Evolutionary conservation across 495 filamentous ascomycete genomes (phyloP).

Genomic region (Peziza echinospora): DNA sequence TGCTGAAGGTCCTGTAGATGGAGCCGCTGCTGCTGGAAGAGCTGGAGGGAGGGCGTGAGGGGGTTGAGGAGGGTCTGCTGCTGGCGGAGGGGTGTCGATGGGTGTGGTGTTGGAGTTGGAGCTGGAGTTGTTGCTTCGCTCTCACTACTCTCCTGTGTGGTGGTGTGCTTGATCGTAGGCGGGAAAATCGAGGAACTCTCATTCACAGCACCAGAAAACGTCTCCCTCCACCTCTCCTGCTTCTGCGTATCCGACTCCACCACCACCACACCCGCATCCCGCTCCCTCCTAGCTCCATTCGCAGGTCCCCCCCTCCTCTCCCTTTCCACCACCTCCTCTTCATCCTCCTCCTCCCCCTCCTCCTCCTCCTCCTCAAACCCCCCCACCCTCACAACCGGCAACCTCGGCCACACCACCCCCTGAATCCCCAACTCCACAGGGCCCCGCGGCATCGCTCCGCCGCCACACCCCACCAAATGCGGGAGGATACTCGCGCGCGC

Average conservation of each 20-base stretch:
- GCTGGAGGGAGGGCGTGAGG: not conserved
- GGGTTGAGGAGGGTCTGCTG: not conserved
- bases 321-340: not conserved
- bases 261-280: not conserved
- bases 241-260: not conserved
- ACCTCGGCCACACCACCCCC: slow-evolving; percentile 13
- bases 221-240: not conserved
- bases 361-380: not conserved
- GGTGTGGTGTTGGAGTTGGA: not conserved
- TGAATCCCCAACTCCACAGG: slow-evolving; percentile 2
- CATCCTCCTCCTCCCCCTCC: not conserved
- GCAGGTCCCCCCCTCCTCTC: too few species aligned
- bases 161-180: not conserved
- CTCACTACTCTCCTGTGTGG: not conserved
- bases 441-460: slow-evolving; percentile 1
- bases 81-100: not conserved
- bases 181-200: too few species aligned
- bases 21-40: not conserved
- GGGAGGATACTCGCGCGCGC: slow-evolving; percentile 10
- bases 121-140: not conserved
- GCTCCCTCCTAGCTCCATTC: not conserved
- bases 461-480: slow-evolving; percentile 10
- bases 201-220: too few species aligned
- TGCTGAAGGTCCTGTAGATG: not conserved
- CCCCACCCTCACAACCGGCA: slow-evolving; percentile 17